A percentile compares a stretch with the other conserved stretches of the same genome.
Conservation (phyloP, 768 basidiomycete species). For the Termitomyces sp. region DNA sequence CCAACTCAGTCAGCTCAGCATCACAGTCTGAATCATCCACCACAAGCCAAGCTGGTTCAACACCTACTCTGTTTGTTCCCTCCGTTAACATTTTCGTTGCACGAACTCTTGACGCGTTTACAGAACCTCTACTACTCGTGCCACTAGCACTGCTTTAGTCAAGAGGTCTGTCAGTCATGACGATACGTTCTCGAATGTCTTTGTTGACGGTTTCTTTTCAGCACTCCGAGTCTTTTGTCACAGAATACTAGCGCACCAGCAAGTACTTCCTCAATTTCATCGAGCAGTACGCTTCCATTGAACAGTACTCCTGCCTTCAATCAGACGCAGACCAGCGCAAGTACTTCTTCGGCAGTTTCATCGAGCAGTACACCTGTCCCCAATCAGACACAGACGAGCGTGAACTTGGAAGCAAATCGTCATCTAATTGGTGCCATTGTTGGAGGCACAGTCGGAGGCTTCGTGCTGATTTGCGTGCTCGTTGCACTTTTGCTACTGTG, state of each 20-base stretch:
- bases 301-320: neutral
- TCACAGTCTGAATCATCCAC: neutral
- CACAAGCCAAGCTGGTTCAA: neutral
- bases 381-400: neutral
- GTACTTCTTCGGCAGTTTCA: neutral
- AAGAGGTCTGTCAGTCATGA: too few relatives aligned
- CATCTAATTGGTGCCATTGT: constrained; percentile 3
- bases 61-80: neutral
- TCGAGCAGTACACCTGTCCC: neutral
- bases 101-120: neutral
- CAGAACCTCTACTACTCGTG: neutral
- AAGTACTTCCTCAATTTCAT: neutral
- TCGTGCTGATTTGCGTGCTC: neutral
- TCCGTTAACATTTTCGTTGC: neutral
- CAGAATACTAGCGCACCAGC: neutral
- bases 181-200: neutral
- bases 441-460: neutral
- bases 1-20: neutral
- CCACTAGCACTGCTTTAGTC: neutral
- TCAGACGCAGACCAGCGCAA: neutral
- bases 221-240: neutral
- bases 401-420: neutral
- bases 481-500: neutral
- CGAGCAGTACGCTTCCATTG: neutral
- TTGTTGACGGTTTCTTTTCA: neutral